phyloP scores from a whole-genome alignment of 331 rosid genomes.

The Stylosanthes scabra region DNA sequence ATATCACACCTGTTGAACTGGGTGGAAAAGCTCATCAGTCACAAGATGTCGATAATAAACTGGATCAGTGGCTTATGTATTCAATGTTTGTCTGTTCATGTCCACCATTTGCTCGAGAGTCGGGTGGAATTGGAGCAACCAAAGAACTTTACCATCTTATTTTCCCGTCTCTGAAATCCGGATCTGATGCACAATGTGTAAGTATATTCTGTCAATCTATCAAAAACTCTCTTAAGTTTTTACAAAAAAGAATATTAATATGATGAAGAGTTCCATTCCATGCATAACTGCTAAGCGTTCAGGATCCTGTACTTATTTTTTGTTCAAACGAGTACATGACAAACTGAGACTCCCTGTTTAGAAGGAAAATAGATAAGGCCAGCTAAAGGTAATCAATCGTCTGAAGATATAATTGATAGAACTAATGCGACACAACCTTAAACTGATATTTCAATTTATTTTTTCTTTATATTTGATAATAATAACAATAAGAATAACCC shows the following conservation, averaged over 20 bases:
- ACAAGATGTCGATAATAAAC: constrained; percentile 92
- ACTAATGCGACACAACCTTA: not conserved
- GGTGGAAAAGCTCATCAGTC: constrained; percentile 97
- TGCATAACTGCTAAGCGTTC: constrained; percentile 18
- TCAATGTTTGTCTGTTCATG: constrained; percentile 96
- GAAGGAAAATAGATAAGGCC: not conserved
- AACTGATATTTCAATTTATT: not conserved
- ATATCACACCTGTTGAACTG: constrained; percentile 92
- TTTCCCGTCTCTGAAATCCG: constrained; percentile 92
- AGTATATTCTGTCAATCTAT: constrained; percentile 48
- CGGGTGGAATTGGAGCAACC: constrained; percentile 63
- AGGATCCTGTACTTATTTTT: constrained; percentile 14
- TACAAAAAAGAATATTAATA: constrained; percentile 13
- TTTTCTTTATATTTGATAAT: not conserved
- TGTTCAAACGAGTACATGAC: not conserved
- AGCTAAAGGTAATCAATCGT: not conserved
- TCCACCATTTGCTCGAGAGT: constrained; percentile 80
- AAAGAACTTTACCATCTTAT: constrained; percentile 93
- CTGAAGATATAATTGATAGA: not conserved
- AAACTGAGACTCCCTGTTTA: constrained; percentile 28
- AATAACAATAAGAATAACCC: not conserved
- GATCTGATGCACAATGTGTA: constrained; percentile 89
- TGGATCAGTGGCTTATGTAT: constrained; percentile 99
- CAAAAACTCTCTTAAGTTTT: constrained; percentile 17
- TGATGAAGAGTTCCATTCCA: constrained; percentile 22